Conservation (phyloP, 176 grass and related monocot species). For the Zizania latifolia region DNA sequence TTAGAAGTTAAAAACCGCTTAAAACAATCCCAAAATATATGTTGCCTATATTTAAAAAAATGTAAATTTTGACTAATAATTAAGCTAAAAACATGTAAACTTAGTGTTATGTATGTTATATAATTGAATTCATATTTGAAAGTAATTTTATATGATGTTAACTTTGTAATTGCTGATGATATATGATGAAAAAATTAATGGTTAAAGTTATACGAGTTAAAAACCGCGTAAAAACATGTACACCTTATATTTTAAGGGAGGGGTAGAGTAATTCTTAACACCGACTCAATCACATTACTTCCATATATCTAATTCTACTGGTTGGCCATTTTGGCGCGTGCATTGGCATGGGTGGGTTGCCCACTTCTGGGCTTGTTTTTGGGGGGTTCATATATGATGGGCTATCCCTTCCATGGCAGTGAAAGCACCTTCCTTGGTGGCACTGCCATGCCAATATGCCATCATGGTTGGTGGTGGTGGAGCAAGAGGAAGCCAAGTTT, state of each 20-base stretch:
- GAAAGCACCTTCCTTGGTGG: constrained; percentile 10
- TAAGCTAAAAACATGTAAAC: too few species aligned
- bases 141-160: too few species aligned
- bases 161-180: too few species aligned
- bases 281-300: not conserved
- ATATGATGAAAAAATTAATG: too few species aligned
- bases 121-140: too few species aligned
- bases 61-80: too few species aligned
- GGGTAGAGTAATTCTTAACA: not conserved
- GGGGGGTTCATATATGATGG: constrained; percentile 5
- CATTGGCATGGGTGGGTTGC: not conserved
- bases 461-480: constrained; percentile 19
- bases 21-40: too few species aligned
- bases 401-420: not conserved
- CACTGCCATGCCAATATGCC: constrained; percentile 19
- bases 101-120: too few species aligned
- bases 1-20: not conserved
- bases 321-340: not conserved
- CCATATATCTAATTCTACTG: not conserved
- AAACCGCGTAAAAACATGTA: too few species aligned
- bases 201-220: too few species aligned
- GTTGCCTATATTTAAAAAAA: too few species aligned
- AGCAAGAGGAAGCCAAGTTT: not conserved
- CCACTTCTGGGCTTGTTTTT: constrained; percentile 1
- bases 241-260: too few species aligned